phyloP scores from a whole-genome alignment of 345 rosid species.

The Lepidium didymum region DNA sequence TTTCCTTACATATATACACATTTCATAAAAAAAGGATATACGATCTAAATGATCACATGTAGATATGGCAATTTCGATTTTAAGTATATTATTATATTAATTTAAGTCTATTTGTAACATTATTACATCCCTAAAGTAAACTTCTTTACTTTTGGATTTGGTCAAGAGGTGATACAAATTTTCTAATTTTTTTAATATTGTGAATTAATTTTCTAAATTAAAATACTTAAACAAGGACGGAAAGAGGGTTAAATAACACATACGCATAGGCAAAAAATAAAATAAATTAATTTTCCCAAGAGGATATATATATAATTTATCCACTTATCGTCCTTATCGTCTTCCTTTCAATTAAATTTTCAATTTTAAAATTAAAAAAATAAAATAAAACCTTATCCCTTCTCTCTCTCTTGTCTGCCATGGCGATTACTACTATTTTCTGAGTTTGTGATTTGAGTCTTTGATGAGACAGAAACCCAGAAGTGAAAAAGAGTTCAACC shows the following conservation, averaged over 20 bases:
- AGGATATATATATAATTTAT: constrained; percentile 2
- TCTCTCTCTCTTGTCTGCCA: constrained; percentile 19
- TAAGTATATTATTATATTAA: too few relatives aligned
- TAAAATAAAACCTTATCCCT: constrained; percentile 20
- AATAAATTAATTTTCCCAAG: background rate
- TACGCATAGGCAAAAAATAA: background rate
- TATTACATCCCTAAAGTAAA: background rate
- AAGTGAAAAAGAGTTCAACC: background rate
- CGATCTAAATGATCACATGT: background rate
- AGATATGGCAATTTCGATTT: background rate
- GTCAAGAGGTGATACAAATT: background rate
- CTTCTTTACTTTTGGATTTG: background rate
- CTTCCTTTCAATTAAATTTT: constrained; percentile 2
- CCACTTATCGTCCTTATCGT: constrained; percentile 19
- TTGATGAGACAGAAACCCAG: constrained; percentile 34
- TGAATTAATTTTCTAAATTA: background rate
- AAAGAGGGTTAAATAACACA: background rate
- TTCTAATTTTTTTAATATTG: background rate
- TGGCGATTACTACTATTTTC: constrained; percentile 22
- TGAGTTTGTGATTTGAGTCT: constrained; percentile 11
- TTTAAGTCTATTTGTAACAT: background rate
- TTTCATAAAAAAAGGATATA: too few relatives aligned
- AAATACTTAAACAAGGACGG: constrained; percentile 1
- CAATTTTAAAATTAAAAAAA: background rate
- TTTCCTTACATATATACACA: too few relatives aligned